phyloP scores from a whole-genome alignment of 176 grass and related monocot genomes.

The Chloris gayana region DNA sequence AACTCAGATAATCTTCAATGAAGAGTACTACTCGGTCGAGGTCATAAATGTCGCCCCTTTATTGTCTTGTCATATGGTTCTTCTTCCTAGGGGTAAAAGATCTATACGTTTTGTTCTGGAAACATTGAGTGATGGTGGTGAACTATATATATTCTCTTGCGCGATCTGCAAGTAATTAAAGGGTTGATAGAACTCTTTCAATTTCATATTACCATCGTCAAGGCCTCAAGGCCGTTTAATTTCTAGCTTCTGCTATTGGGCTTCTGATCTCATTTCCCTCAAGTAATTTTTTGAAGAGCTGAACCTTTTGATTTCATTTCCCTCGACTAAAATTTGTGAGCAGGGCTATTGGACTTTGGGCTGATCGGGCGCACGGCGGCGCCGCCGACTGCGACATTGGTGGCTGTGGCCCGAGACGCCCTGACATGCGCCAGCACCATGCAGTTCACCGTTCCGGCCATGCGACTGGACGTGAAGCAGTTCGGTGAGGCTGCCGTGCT shows the following conservation, averaged over 20 bases:
- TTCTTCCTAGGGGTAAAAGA: constrained; percentile 1
- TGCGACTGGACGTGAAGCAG: constrained; percentile 41
- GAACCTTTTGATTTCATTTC: not conserved
- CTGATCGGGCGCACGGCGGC: not conserved
- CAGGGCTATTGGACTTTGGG: constrained; percentile 50
- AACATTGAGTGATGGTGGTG: constrained; percentile 41
- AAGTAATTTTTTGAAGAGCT: too few species aligned
- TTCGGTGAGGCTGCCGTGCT: constrained; percentile 56
- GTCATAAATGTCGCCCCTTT: constrained; percentile 36
- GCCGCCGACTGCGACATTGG: constrained; percentile 30
- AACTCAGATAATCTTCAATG: not conserved
- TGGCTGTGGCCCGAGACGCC: constrained; percentile 10
- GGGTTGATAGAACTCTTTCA: too few species aligned
- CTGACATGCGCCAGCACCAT: constrained; percentile 11
- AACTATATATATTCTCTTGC: constrained; percentile 10
- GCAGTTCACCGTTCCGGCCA: constrained; percentile 47
- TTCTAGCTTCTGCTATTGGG: too few species aligned
- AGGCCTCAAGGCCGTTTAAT: too few species aligned
- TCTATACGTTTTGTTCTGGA: constrained; percentile 51
- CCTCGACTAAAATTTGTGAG: not conserved
- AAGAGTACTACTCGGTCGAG: constrained; percentile 11
- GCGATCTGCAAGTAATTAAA: too few species aligned
- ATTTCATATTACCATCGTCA: too few species aligned
- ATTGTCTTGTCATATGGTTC: constrained; percentile 40
- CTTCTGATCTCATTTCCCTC: too few species aligned